A percentile compares a stretch with the other conserved stretches of the same genome.
Conservation (phyloP, 805 yeast genomes). For the Saturnispora gosingensis region DNA sequence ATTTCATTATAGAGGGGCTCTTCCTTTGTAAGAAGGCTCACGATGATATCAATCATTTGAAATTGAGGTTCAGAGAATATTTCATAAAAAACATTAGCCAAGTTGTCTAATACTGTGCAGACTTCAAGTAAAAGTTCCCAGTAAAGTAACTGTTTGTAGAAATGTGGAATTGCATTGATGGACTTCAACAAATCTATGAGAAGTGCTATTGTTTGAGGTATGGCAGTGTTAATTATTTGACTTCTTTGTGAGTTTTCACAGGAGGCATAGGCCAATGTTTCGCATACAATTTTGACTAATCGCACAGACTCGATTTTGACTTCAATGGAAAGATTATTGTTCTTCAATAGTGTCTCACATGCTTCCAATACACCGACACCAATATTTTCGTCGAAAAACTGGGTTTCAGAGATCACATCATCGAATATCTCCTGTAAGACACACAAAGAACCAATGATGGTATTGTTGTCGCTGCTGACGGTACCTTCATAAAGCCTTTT, state of each 20-base stretch:
- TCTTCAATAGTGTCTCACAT: constrained; percentile 34
- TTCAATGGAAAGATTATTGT: constrained; percentile 19
- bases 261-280: constrained; percentile 44
- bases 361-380: constrained; percentile 47
- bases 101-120: constrained; percentile 20
- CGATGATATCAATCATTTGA: constrained; percentile 11
- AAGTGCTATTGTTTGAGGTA: constrained; percentile 23
- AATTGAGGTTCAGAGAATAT: constrained; percentile 9
- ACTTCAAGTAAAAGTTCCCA: constrained; percentile 22
- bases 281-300: constrained; percentile 44
- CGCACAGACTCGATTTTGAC: constrained; percentile 40
- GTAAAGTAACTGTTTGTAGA: constrained; percentile 13
- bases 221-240: constrained; percentile 25
- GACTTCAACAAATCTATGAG: constrained; percentile 12
- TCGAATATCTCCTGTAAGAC: constrained; percentile 72
- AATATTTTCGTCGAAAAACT: constrained; percentile 69
- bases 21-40: constrained; percentile 16
- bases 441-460: constrained; percentile 44
- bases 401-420: constrained; percentile 78
- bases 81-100: constrained; percentile 21
- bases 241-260: constrained; percentile 31
- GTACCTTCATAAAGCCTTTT: constrained; percentile 33
- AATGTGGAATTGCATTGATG: constrained; percentile 1
- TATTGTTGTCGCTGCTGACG: constrained; percentile 26
- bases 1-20: constrained; percentile 16